Conservation (phyloP, 345 rosid genomes). For the Firmiana major region DNA sequence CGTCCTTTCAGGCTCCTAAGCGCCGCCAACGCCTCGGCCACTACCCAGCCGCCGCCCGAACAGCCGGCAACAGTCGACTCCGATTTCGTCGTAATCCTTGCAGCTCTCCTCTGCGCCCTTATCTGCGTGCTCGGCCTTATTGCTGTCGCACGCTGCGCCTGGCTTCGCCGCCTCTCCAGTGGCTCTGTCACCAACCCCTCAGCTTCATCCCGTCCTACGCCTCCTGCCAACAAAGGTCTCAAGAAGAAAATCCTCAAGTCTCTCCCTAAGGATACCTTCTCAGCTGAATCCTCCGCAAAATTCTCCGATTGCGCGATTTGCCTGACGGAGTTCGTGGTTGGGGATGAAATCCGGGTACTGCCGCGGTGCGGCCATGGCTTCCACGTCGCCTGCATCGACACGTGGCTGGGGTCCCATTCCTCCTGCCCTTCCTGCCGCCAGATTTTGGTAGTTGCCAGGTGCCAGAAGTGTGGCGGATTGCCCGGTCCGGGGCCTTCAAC, state of each 20-base stretch:
- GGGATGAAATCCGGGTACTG: slow-evolving; percentile 76
- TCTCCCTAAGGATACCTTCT: slow-evolving; percentile 60
- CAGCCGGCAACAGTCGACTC: slow-evolving; percentile 40
- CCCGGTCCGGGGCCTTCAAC: slow-evolving; percentile 33
- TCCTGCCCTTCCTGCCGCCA: slow-evolving; percentile 96
- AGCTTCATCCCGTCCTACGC: slow-evolving; percentile 21
- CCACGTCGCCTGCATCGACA: slow-evolving; percentile 84
- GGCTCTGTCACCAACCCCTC: slow-evolving; percentile 12
- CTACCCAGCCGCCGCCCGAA: slow-evolving; percentile 7
- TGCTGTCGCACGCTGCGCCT: slow-evolving; percentile 80
- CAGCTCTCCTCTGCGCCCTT: slow-evolving; percentile 82
- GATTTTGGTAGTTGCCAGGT: slow-evolving; percentile 51
- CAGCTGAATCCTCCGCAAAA: slow-evolving; percentile 40
- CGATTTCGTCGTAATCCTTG: slow-evolving; percentile 74
- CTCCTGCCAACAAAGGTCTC: slow-evolving; percentile 70
- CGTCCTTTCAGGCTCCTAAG: slow-evolving; percentile 54
- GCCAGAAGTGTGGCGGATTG: slow-evolving; percentile 68
- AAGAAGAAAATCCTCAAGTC: slow-evolving; percentile 77
- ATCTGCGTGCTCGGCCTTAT: slow-evolving; percentile 80
- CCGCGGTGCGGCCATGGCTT: slow-evolving; percentile 91
- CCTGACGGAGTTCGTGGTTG: slow-evolving; percentile 55
- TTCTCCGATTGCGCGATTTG: slow-evolving; percentile 81
- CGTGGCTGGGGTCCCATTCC: slow-evolving; percentile 89
- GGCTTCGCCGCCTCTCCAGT: slow-evolving; percentile 75
- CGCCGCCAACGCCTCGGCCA: slow-evolving; percentile 40